Evolutionary conservation across 306 rosid genomes (phyloP).

Genomic region (Medicago lupulina): DNA sequence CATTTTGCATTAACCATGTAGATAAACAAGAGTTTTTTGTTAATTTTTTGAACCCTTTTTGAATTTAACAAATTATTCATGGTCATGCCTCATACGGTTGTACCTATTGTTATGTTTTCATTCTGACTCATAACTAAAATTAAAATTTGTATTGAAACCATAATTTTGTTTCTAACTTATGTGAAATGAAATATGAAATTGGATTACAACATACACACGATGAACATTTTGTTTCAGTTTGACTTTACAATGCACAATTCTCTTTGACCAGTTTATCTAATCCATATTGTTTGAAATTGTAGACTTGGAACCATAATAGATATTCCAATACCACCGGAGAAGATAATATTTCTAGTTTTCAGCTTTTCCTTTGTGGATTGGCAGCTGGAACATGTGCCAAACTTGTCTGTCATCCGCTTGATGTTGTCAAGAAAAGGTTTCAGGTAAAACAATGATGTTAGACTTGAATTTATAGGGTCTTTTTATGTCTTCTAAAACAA

Average conservation of each 20-base stretch:
- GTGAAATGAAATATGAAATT: background rate
- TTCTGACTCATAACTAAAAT: background rate
- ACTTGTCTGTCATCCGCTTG: conserved; percentile 97
- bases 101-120: background rate
- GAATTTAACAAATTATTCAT: background rate
- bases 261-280: conserved; percentile 3
- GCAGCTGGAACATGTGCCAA: conserved; percentile 96
- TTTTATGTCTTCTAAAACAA: conserved; percentile 15
- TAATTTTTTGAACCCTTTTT: conserved; percentile 35
- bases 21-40: conserved; percentile 5
- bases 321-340: conserved; percentile 44
- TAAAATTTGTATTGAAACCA: conserved; percentile 27
- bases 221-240: conserved; percentile 30
- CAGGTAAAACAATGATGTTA: conserved; percentile 58
- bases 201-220: conserved; percentile 31
- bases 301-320: conserved; percentile 68
- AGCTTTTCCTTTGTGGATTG: conserved; percentile 84
- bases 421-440: conserved; percentile 96
- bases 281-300: conserved; percentile 36
- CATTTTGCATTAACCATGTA: background rate
- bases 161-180: background rate
- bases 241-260: conserved; percentile 20
- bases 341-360: conserved; percentile 71
- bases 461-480: background rate
- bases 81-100: background rate